phyloP scores from a whole-genome alignment of 345 rosid genomes.

The Mallotus nudiflorus region DNA sequence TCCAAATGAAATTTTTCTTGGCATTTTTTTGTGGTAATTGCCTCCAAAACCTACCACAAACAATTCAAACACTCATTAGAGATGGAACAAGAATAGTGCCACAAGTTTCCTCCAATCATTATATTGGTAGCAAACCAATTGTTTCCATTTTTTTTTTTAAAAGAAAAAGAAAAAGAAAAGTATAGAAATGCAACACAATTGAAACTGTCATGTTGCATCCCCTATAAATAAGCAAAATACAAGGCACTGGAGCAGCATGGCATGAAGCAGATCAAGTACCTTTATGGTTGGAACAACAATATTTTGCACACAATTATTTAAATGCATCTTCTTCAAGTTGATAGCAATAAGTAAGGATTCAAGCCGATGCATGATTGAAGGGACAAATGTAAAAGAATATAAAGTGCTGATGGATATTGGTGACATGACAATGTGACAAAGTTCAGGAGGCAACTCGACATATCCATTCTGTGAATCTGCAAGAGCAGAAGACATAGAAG shows the following conservation, averaged over 20 bases:
- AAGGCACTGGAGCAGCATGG: not conserved
- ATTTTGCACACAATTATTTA: conserved; percentile 36
- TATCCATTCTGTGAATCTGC: conserved; percentile 49
- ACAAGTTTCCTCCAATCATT: no score
- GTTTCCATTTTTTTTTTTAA: no score
- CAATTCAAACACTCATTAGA: not conserved
- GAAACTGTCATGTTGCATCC: not conserved
- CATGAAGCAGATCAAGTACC: conserved; percentile 37
- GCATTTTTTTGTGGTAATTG: conserved; percentile 81
- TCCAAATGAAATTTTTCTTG: conserved; percentile 79
- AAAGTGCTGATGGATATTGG: conserved; percentile 66
- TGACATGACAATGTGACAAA: conserved; percentile 59
- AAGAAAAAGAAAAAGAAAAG: no score
- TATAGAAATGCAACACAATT: not conserved
- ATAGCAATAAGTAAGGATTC: conserved; percentile 75
- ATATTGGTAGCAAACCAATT: no score
- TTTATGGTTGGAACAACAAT: conserved; percentile 64
- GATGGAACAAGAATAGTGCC: not conserved
- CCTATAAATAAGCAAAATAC: not conserved
- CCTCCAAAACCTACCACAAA: conserved; percentile 70
- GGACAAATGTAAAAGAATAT: conserved; percentile 69
- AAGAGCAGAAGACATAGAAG: conserved; percentile 3
- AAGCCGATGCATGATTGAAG: conserved; percentile 74
- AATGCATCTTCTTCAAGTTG: conserved; percentile 58
- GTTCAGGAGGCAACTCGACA: conserved; percentile 89